Evolutionary conservation across 2,329 filamentous ascomycete species (phyloP), one percentile per base, ranked within the genome.

Genomic region (Colletotrichum costaricense): DNA sequence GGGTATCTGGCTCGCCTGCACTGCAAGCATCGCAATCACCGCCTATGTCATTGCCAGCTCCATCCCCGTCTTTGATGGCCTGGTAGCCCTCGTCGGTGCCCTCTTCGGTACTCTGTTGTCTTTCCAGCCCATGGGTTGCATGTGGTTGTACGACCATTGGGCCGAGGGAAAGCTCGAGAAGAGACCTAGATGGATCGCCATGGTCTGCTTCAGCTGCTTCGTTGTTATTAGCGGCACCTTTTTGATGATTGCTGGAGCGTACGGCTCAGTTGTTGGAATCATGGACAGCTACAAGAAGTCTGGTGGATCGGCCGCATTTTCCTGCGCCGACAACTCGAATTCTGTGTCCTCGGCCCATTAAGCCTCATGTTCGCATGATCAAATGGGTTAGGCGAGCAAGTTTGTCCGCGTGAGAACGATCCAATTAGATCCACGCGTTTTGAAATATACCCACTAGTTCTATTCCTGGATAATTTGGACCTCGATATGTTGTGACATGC

Each of bases 131-230:
- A 74, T 76, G 78, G 83, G 82, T 11, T 79, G 78, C 75, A 85
- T 85, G 83, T 86, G 84, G 84, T 72, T 85, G 1, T 84, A 84
- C 62, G 83, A 86, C 74, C 82, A 86, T 69, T 85, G 82, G 82
- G 76, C 76, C 72, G 78, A 76, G 12, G 71, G 71, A 8, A 73
- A 70, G 71, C 11, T 65, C 0, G 60, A 73, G 7, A 70, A 70
- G 49, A 64, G 52, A 12, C 71, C 71, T 6, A 63, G 60, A 8
- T 73, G 71, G 71, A 71, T 71, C 16, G 73, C 58, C 33, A 78
- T 75, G 70, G 75, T 76, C 24, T 68, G 76, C 7, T 83, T 83
- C 58, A 73, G 71, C 6, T 49, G 65, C 14, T 73, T 73, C 19
- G 78, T 86, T 6, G 77, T 86, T 26, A 71, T 82, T 2, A 70